These are phyloP conservation scores for Ceraceosorus bombacis DNA, from an alignment of 1,284 basidiomycete genomes.

Conservation along the genomic window DNA sequence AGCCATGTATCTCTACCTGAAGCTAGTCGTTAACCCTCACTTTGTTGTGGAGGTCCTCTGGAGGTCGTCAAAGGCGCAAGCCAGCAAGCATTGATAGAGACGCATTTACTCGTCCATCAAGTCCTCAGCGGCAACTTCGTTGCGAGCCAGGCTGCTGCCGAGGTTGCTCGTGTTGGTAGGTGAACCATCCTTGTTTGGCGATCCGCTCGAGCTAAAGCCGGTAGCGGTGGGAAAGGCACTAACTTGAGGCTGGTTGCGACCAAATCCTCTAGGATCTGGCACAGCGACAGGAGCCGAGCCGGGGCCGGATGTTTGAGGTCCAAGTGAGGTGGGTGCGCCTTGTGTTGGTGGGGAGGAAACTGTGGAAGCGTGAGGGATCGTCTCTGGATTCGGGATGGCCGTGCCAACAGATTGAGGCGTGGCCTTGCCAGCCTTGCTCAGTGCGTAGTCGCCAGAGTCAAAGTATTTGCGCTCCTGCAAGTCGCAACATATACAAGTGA, in stretches of 20 bases:
- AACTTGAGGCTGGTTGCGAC: constrained; percentile 20
- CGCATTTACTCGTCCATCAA: constrained; percentile 28
- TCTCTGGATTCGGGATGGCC: constrained; percentile 83
- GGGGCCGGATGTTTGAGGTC: constrained; percentile 7
- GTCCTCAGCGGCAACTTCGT: constrained; percentile 30
- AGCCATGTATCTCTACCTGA: no score
- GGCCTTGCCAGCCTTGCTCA: constrained; percentile 85
- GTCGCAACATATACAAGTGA: background rate
- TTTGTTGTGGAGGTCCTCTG: no score
- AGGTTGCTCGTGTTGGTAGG: constrained; percentile 20
- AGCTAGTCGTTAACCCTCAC: no score
- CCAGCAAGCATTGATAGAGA: no score
- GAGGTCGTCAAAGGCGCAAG: no score
- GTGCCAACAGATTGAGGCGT: constrained; percentile 82
- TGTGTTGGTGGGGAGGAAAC: constrained; percentile 23
- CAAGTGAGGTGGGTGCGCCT: constrained; percentile 4
- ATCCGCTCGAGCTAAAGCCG: constrained; percentile 18
- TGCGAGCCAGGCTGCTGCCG: constrained; percentile 21
- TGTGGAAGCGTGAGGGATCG: constrained; percentile 49
- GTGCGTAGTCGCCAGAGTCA: constrained; percentile 92
- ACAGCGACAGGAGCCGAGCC: constrained; percentile 11
- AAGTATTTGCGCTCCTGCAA: constrained; percentile 90
- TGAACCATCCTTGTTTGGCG: constrained; percentile 28
- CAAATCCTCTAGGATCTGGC: constrained; percentile 7
- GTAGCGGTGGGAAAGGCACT: constrained; percentile 27